Base-by-base conservation (phyloP, 148 eudicot genomes). In the Vaccinium corymbosum region DNA sequence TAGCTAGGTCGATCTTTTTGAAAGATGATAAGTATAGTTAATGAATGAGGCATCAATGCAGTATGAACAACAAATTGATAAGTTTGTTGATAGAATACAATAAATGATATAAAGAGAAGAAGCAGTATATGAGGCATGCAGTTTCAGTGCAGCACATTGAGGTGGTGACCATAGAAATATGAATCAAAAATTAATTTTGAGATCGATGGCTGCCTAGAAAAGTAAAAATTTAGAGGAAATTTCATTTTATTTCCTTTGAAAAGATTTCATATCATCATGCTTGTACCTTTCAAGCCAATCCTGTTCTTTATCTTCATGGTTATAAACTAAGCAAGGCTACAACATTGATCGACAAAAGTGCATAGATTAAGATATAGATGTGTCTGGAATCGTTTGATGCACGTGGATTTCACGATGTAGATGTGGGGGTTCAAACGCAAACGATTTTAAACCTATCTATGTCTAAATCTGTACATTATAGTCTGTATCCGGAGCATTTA, bases 11-110 rank as follows among this genome's bases (percentile, higher is more conserved):
- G 2, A 53, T 53, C 14, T 10, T 27, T 4, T 27, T 3, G 7
- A 27, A 27, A 9, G 73, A 68, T 3, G 73, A 27, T 7, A 27
- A 1, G 35, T 13, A 16, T 25, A 27, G 38, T 27, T 27, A 16
- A 10, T 35, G 38, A n/a, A 68, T 68, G 73, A 29, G 73, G 73
- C 38, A 68, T 68, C 73, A 68, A 68, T 68, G 73, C 73, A 27
- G 1, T 68, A 68, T 68, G 73, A 27, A 68, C 73, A 68, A 11
- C 16, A 27, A 68, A 27, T 25, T 27, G 15, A 11, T 66, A 10
- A 25, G 72, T 25, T 66, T 66, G 72, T 66, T 66, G 72, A 66
- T 66, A 27, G 72, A 35, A 25, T 27, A 9, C 32, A 27, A 66
- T 66, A 27, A 27, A 27, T 68, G 32, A 27, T 9, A 17, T 2